A percentile compares a stretch with the other conserved stretches of the same genome.
Conservation (phyloP, 352 stramenopile species). For the Plasmopara halstedii region DNA sequence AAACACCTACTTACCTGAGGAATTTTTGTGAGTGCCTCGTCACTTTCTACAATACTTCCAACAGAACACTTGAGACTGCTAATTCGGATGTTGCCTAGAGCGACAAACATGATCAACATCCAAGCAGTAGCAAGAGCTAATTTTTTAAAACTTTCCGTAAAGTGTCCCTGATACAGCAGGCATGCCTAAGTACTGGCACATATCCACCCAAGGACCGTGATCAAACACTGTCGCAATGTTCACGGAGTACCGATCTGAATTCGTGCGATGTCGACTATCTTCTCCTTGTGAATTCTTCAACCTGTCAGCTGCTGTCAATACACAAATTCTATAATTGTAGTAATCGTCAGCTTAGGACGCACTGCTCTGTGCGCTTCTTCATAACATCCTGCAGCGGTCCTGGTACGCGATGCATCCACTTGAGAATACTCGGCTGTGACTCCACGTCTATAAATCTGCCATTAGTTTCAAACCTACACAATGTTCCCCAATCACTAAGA, state of each 20-base stretch:
- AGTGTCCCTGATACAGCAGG: conserved; percentile 35
- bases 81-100: conserved; percentile 57
- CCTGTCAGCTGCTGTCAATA: conserved; percentile 13
- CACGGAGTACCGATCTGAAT: conserved; percentile 34
- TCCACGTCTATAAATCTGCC: conserved; percentile 26
- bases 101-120: not conserved
- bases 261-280: conserved; percentile 30
- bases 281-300: conserved; percentile 35
- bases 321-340: not conserved
- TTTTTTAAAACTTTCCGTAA: conserved; percentile 36
- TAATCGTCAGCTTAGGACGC: conserved; percentile 3
- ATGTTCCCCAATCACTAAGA: not conserved
- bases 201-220: conserved; percentile 72
- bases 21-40: conserved; percentile 48
- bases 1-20: conserved; percentile 24
- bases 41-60: conserved; percentile 48
- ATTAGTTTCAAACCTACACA: conserved; percentile 1
- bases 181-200: conserved; percentile 59
- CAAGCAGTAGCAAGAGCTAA: not conserved
- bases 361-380: conserved; percentile 55
- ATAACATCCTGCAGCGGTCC: conserved; percentile 71
- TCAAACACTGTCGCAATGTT: conserved; percentile 69
- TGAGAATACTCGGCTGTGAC: conserved; percentile 65
- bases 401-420: conserved; percentile 66
- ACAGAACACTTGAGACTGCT: conserved; percentile 53